These are phyloP conservation scores for Meredithiella fracta DNA, from an alignment of 2,329 filamentous ascomycete genomes.

Conservation along the genomic window DNA sequence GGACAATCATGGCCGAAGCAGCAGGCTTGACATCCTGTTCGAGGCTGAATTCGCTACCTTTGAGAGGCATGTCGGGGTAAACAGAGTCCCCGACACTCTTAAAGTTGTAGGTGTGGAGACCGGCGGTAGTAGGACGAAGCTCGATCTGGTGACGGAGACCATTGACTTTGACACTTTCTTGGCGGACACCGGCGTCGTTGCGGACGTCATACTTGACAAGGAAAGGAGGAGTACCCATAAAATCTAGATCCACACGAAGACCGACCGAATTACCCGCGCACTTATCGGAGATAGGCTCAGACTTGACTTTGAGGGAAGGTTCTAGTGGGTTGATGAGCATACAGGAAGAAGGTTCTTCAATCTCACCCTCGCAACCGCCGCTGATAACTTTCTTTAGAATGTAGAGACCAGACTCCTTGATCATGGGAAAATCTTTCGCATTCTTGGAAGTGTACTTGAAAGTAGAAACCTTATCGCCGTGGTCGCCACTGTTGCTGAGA, in stretches of 20 bases:
- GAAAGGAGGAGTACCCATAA: conserved; percentile 88
- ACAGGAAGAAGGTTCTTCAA: conserved; percentile 88
- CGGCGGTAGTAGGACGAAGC: conserved; percentile 63
- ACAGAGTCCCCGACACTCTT: conserved; percentile 64
- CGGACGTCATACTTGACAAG: conserved; percentile 60
- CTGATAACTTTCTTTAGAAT: conserved; percentile 66
- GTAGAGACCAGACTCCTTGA: conserved; percentile 71
- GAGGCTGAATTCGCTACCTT: conserved; percentile 44
- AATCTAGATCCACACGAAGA: conserved; percentile 70
- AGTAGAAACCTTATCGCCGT: conserved; percentile 40
- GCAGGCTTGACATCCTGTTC: conserved; percentile 89
- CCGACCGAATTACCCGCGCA: conserved; percentile 90
- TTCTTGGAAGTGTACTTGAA: conserved; percentile 46
- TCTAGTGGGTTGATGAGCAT: conserved; percentile 80
- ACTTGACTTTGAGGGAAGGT: conserved; percentile 56
- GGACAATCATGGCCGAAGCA: conserved; percentile 58
- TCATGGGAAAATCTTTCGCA: conserved; percentile 44
- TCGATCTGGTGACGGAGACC: conserved; percentile 71
- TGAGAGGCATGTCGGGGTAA: conserved; percentile 51
- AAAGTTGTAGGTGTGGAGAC: conserved; percentile 77
- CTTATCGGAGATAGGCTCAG: conserved; percentile 79
- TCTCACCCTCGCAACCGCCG: conserved; percentile 68
- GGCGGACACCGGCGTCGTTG: conserved; percentile 39
- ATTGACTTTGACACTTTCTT: conserved; percentile 41
- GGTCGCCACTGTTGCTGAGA: conserved; percentile 52